Percentiles rank a stretch among this genome's conserved stretches.
phyloP scores from a whole-genome alignment of 192 early-diverging fungal genomes.

The Backusella macrospora region DNA sequence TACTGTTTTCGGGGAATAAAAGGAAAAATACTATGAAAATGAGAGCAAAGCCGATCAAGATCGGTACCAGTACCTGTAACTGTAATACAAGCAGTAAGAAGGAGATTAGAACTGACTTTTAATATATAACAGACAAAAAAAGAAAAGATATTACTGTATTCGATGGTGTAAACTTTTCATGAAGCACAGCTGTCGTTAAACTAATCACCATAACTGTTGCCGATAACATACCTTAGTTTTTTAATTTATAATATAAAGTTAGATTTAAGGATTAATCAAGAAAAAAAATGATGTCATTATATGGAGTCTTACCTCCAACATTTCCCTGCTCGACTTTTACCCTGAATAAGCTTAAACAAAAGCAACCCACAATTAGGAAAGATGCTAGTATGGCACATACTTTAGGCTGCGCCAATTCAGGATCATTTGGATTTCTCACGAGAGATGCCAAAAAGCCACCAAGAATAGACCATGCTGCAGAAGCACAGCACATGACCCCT shows the following conservation, averaged over 20 bases:
- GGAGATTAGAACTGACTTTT: neutral
- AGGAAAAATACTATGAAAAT: slow-evolving; percentile 23
- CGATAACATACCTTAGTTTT: slow-evolving; percentile 31
- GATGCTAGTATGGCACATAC: slow-evolving; percentile 19
- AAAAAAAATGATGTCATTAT: neutral
- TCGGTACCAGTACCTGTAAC: slow-evolving; percentile 20
- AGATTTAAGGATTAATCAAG: neutral
- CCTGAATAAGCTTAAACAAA: slow-evolving; percentile 29
- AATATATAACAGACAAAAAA: neutral
- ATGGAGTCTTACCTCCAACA: slow-evolving; percentile 32
- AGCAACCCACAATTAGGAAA: slow-evolving; percentile 31
- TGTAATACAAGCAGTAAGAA: slow-evolving; percentile 2
- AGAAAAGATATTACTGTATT: slow-evolving; percentile 24
- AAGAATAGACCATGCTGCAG: slow-evolving; percentile 29
- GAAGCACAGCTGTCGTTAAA: slow-evolving; percentile 22
- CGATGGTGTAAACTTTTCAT: slow-evolving; percentile 12
- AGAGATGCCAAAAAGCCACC: slow-evolving; percentile 31
- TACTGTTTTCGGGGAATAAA: slow-evolving; percentile 35
- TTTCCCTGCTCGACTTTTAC: slow-evolving; percentile 39
- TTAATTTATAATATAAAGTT: neutral
- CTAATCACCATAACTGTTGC: slow-evolving; percentile 37
- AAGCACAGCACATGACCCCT: slow-evolving; percentile 30
- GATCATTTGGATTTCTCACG: slow-evolving; percentile 25
- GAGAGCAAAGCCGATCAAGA: slow-evolving; percentile 20
- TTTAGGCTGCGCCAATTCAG: slow-evolving; percentile 15